Conservation (phyloP, 2,329 filamentous ascomycete genomes). For the Pseudogymnoascus sp. region DNA sequence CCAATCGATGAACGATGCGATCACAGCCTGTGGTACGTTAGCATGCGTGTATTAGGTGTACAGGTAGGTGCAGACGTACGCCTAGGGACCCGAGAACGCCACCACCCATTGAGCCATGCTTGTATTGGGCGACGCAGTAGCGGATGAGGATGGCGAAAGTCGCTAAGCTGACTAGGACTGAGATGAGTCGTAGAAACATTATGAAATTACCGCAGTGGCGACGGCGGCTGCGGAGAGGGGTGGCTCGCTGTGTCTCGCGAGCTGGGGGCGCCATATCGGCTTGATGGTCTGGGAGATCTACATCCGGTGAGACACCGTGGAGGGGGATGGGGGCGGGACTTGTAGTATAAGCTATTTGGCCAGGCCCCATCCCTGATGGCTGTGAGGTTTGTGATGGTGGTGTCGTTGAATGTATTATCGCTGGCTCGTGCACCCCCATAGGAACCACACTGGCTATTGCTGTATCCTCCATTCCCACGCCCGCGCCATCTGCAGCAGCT, state of each 20-base stretch:
- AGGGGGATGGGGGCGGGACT: too few relatives aligned
- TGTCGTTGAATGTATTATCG: too few relatives aligned
- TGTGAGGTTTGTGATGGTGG: too few relatives aligned
- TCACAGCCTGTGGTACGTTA: neutral
- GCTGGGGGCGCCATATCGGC: neutral
- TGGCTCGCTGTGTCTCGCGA: neutral
- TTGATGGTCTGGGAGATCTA: too few relatives aligned
- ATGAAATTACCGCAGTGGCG: neutral
- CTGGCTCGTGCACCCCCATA: too few relatives aligned
- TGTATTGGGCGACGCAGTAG: neutral
- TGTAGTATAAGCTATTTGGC: too few relatives aligned
- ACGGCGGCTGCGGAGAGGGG: neutral
- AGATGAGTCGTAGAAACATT: neutral
- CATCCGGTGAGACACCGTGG: too few relatives aligned
- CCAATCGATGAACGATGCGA: neutral
- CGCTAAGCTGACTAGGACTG: neutral
- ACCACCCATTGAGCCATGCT: neutral
- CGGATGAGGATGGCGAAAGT: neutral
- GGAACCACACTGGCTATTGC: too few relatives aligned
- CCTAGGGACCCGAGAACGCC: neutral
- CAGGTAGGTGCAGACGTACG: neutral
- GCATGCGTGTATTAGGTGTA: neutral
- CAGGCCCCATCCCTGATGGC: too few relatives aligned
- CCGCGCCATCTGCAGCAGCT: too few relatives aligned
- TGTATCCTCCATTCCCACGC: too few relatives aligned